These are phyloP conservation scores for Lecanicillium sp. DNA, from an alignment of 2,329 filamentous ascomycete species.

Conservation along the genomic window DNA sequence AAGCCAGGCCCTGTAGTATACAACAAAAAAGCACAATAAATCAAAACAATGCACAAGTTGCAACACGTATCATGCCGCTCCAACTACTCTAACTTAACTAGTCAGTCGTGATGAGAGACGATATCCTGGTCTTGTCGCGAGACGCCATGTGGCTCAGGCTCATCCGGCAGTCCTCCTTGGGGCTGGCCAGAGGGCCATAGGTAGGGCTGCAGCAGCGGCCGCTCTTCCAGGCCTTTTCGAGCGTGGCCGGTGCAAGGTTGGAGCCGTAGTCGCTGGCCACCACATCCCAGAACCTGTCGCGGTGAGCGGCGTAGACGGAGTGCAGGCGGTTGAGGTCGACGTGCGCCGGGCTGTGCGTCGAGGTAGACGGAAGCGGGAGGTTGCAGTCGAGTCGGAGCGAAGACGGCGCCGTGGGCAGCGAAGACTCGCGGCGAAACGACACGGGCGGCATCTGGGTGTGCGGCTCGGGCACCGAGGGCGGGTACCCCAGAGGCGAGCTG, in stretches of 20 bases:
- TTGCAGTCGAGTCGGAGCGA: constrained; percentile 57
- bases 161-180: constrained; percentile 35
- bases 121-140: constrained; percentile 55
- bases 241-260: constrained; percentile 52
- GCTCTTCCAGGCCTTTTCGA: constrained; percentile 66
- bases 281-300: constrained; percentile 65
- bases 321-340: constrained; percentile 62
- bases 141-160: constrained; percentile 33
- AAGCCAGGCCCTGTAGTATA: neutral
- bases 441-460: constrained; percentile 39
- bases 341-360: constrained; percentile 33
- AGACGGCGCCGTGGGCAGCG: constrained; percentile 32
- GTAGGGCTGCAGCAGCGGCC: constrained; percentile 37
- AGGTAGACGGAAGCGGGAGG: constrained; percentile 31
- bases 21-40: neutral
- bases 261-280: constrained; percentile 67
- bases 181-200: constrained; percentile 40
- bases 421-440: constrained; percentile 27
- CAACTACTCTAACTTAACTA: no score
- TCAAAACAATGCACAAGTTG: neutral
- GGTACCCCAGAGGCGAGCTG: constrained; percentile 34
- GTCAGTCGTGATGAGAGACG: constrained; percentile 38
- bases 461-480: constrained; percentile 36
- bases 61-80: no score
- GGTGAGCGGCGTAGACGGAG: constrained; percentile 63